Base-by-base conservation (phyloP, 176 grass and related monocot species). In the Puccinellia tenuiflora region DNA sequence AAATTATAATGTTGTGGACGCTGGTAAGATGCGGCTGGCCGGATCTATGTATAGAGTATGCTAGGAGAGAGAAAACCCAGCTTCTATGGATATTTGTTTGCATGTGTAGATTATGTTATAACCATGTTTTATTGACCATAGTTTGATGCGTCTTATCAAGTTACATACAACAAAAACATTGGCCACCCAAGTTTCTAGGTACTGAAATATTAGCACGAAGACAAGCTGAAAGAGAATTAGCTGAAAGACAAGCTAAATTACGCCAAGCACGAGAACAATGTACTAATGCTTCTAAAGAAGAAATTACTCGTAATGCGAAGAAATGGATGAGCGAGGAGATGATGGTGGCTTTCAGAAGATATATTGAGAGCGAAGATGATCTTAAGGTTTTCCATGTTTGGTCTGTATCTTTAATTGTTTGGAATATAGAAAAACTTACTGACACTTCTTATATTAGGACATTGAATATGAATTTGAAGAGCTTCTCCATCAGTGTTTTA, bases 281-380 rank as follows among this genome's bases (percentile, higher is more conserved):
- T 34, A 34, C 33, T 2, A 2, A 34, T 34, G 33, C 66, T 40
- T 68, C 66, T 74, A 38, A 37, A 2, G 42, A 37, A 51, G 43
- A 75, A 65, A 25, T 52, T 75, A 7, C 13, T 63, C 13, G 2
- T 14, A 28, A 25, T 65, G 55, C 5, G 20, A 75, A 24, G 12
- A 28, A 31, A 25, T 75, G 70, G 70, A 75, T 83, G 81, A 30
- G 2, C 3, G 43, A 83, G 56, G 81, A 83, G 40, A 55, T 3
- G 56, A 83, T 75, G 70, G 13, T 83, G 13, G 43, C 42, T 51
- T 83, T 83, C 17, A 22, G 61, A 62, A 51, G 12, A 37, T 18
- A 63, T 6, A 48, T 75, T 63, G 25, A 50, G 25, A 83, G 9
- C 11, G 35, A 34, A 64, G 42, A 18, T 20, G 69, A 65, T 75